Evolutionary conservation across 495 filamentous ascomycete genomes (phyloP).

Genomic region (Neurospora sp.): DNA sequence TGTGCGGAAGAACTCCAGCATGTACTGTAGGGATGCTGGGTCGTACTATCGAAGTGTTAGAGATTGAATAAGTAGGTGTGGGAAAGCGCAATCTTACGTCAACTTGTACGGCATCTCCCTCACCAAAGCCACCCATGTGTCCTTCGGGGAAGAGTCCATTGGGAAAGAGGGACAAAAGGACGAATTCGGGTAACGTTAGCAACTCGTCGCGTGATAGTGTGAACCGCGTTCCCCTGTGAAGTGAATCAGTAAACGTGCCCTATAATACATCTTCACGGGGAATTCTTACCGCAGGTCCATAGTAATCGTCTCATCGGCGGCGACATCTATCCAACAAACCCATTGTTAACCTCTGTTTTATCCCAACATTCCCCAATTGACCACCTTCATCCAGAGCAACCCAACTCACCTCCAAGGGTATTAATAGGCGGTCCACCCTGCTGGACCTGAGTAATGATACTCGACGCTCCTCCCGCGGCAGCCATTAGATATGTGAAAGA

Average conservation of each 20-base stretch:
- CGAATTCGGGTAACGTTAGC: conserved; percentile 91
- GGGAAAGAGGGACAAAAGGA: conserved; percentile 95
- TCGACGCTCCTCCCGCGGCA: conserved; percentile 88
- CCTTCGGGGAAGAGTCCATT: conserved; percentile 97
- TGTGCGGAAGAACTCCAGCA: conserved; percentile 97
- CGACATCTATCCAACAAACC: conserved; percentile 49
- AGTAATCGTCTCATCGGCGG: conserved; percentile 88
- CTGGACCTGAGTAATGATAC: conserved; percentile 97
- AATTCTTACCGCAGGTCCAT: conserved; percentile 75
- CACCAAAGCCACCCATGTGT: conserved; percentile 82
- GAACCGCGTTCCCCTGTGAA: conserved; percentile 75
- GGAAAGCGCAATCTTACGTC: too few relatives aligned
- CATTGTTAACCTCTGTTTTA: neutral
- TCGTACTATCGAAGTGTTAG: too few relatives aligned
- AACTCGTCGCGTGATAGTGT: conserved; percentile 90
- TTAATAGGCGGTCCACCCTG: conserved; percentile 85
- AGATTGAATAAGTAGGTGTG: too few relatives aligned
- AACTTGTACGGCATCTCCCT: conserved; percentile 90
- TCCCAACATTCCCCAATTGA: conserved; percentile 4
- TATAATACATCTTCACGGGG: neutral
- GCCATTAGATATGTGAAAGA: conserved; percentile 98
- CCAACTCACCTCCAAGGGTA: conserved; percentile 66
- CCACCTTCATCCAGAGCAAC: neutral
- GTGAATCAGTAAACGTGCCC: conserved; percentile 15
- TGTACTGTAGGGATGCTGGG: conserved; percentile 90